phyloP scores from a whole-genome alignment of 2,329 filamentous ascomycete species.

The Nothomitra cinnamomea region DNA sequence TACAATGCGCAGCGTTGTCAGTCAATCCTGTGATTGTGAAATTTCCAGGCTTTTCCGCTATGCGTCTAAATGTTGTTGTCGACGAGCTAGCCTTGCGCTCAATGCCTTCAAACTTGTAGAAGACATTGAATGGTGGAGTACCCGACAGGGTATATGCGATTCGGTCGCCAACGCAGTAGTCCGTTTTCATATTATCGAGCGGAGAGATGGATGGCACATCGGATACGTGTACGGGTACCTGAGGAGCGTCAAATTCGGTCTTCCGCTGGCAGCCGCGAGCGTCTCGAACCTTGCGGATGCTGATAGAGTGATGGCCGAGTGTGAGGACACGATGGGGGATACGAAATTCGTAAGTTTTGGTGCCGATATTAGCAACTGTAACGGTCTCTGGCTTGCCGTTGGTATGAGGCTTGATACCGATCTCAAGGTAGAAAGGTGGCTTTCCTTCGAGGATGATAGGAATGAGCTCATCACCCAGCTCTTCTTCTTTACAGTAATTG shows the following conservation, averaged over 20 bases:
- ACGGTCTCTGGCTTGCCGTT: constrained; percentile 65
- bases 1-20: constrained; percentile 79
- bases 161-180: constrained; percentile 93
- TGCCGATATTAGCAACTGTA: constrained; percentile 61
- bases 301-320: constrained; percentile 75
- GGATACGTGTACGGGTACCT: constrained; percentile 81
- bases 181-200: constrained; percentile 54
- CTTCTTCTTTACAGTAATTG: constrained; percentile 82
- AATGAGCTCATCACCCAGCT: constrained; percentile 68
- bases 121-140: constrained; percentile 79
- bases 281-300: constrained; percentile 80
- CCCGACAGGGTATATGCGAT: constrained; percentile 85
- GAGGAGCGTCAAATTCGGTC: constrained; percentile 51
- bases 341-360: constrained; percentile 57
- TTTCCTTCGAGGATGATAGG: constrained; percentile 70
- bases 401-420: constrained; percentile 85
- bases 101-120: constrained; percentile 72
- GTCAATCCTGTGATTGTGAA: constrained; percentile 78
- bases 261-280: constrained; percentile 70
- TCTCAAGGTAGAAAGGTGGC: constrained; percentile 76
- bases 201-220: constrained; percentile 84
- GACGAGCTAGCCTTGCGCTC: constrained; percentile 62
- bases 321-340: constrained; percentile 75
- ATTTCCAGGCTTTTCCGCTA: constrained; percentile 77
- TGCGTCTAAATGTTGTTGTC: constrained; percentile 75